Conservation (phyloP, 2,329 filamentous ascomycete species). For the Huntiella savannae region DNA sequence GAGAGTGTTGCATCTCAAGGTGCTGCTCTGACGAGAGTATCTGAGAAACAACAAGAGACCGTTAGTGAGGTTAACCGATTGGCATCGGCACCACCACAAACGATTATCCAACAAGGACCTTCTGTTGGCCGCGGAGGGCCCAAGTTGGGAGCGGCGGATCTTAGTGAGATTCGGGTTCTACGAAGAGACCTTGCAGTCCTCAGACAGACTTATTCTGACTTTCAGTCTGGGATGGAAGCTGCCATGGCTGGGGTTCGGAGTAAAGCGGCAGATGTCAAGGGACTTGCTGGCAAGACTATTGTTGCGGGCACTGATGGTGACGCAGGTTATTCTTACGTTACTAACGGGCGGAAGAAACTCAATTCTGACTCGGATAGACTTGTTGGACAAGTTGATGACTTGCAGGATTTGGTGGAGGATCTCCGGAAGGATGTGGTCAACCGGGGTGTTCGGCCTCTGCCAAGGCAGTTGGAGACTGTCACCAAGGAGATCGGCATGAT, state of each 20-base stretch:
- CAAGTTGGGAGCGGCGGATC: conserved; percentile 39
- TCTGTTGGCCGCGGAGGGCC: conserved; percentile 14
- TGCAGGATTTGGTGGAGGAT: conserved; percentile 95
- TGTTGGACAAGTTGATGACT: conserved; percentile 79
- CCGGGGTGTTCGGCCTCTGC: conserved; percentile 76
- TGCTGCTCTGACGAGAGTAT: conserved; percentile 64
- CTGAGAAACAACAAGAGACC: conserved; percentile 75
- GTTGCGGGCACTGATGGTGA: conserved; percentile 57
- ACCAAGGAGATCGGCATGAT: conserved; percentile 71
- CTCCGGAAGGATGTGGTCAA: conserved; percentile 90
- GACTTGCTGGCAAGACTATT: conserved; percentile 48
- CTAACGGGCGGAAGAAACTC: conserved; percentile 69
- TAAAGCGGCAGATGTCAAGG: conserved; percentile 69
- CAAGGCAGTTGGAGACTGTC: conserved; percentile 73
- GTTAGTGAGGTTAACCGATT: conserved; percentile 63
- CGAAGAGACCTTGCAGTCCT: conserved; percentile 79
- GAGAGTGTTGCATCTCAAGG: conserved; percentile 71
- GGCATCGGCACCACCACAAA: conserved; percentile 25
- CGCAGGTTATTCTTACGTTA: conserved; percentile 70
- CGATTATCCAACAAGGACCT: conserved; percentile 15
- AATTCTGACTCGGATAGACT: conserved; percentile 76
- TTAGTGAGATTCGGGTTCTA: conserved; percentile 62
- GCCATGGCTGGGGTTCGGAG: conserved; percentile 69
- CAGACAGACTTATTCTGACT: conserved; percentile 81
- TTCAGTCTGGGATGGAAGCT: conserved; percentile 70